These are phyloP conservation scores for Udeniomyces megalosporus DNA, from an alignment of 768 basidiomycete species.

Conservation along the genomic window DNA sequence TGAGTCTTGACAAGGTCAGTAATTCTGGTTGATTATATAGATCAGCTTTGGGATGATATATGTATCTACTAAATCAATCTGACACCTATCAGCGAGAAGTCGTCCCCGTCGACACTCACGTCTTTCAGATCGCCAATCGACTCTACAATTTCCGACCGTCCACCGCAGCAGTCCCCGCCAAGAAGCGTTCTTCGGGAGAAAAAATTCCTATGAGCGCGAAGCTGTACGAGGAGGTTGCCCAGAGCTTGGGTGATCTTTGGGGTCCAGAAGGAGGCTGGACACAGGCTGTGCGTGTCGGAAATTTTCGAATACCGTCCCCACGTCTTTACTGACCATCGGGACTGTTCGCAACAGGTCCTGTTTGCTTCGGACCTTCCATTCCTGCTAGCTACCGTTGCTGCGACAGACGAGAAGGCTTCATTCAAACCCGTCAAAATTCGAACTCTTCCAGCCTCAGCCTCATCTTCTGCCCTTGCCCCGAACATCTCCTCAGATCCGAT, in stretches of 20 bases:
- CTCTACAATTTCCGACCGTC: conserved; percentile 22
- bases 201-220: conserved; percentile 49
- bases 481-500: background rate
- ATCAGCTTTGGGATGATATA: background rate
- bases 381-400: background rate
- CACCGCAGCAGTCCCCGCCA: conserved; percentile 39
- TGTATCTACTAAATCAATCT: background rate
- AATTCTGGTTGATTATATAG: background rate
- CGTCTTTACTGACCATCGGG: too few relatives aligned
- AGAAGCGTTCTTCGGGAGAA: conserved; percentile 41
- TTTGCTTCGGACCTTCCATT: conserved; percentile 20
- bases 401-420: background rate
- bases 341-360: conserved; percentile 18
- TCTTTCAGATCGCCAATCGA: conserved; percentile 35
- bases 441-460: background rate
- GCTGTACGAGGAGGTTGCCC: conserved; percentile 55
- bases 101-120: conserved; percentile 91
- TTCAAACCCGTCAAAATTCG: background rate
- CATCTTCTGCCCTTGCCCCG: background rate
- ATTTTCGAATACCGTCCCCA: background rate
- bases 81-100: conserved; percentile 47
- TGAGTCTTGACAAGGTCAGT: conserved; percentile 75
- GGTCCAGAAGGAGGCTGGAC: conserved; percentile 81
- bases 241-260: conserved; percentile 50
- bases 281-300: conserved; percentile 43